These are phyloP conservation scores for Mycena capillaripes DNA, from an alignment of 768 basidiomycete species.

Conservation along the genomic window DNA sequence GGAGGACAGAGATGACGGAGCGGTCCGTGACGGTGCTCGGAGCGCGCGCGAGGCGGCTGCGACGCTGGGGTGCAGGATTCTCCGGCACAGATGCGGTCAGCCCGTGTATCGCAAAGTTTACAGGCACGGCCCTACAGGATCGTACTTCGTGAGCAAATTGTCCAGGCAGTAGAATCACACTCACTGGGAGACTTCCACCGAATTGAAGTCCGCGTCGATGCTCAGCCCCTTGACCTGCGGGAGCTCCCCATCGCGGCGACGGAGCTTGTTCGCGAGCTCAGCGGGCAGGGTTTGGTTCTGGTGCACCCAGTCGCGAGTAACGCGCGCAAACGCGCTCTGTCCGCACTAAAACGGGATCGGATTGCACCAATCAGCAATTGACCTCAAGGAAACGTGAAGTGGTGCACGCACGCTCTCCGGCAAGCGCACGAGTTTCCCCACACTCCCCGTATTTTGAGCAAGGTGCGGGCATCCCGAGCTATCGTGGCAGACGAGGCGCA, in stretches of 20 bases:
- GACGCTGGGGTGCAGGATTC: conserved; percentile 18
- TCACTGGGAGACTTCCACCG: conserved; percentile 44
- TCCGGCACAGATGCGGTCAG: conserved; percentile 27
- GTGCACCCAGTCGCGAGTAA: conserved; percentile 56
- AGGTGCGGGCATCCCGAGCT: conserved; percentile 26
- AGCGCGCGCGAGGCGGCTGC: conserved; percentile 19
- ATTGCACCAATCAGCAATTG: neutral
- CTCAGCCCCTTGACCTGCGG: conserved; percentile 56
- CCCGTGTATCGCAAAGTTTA: conserved; percentile 49
- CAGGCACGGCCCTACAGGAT: conserved; percentile 41
- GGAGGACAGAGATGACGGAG: conserved; percentile 33
- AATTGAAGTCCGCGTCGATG: conserved; percentile 56
- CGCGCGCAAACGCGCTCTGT: conserved; percentile 55
- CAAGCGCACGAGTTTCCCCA: conserved; percentile 64
- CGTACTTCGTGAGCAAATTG: neutral
- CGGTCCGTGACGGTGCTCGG: conserved; percentile 18
- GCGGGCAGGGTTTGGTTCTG: conserved; percentile 59
- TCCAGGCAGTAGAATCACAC: neutral
- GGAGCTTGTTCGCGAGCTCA: conserved; percentile 42
- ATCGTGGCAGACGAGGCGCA: conserved; percentile 61
- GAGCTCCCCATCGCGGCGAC: conserved; percentile 49
- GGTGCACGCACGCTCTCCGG: conserved; percentile 61
- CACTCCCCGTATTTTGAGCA: conserved; percentile 45
- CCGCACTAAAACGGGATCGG: conserved; percentile 50
- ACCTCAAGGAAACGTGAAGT: neutral